phyloP scores from a whole-genome alignment of 345 rosid genomes.

The Eucalyptus tenuipes region DNA sequence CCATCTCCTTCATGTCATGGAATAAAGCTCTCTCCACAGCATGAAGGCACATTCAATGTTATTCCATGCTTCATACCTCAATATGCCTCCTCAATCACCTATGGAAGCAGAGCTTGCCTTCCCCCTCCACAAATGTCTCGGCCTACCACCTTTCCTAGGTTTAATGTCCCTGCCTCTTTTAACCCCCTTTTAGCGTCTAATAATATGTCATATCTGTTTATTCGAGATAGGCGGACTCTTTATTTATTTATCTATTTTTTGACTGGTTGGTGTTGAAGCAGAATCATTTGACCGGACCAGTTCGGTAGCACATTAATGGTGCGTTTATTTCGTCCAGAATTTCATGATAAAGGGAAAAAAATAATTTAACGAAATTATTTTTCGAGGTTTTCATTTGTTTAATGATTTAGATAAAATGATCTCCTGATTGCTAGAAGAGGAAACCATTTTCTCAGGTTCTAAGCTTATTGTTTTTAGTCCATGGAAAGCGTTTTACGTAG shows the following conservation, averaged over 20 bases:
- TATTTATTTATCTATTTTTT: not conserved
- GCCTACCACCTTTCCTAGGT: not conserved
- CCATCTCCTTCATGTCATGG: not conserved
- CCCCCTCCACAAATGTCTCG: not conserved
- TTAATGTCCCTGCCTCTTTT: not conserved
- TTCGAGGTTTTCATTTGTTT: not conserved
- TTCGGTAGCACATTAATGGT: not conserved
- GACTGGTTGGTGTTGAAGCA: not conserved
- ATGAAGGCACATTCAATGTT: not conserved
- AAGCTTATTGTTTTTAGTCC: not conserved
- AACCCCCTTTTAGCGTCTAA: not conserved
- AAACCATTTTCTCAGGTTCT: not conserved
- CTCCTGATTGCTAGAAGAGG: not conserved
- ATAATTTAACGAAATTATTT: not conserved
- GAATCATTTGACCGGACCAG: not conserved
- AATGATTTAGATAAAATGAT: not conserved
- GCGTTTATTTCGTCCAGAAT: not conserved
- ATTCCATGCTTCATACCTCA: not conserved
- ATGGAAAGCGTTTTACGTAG: not conserved
- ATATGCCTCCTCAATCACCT: not conserved
- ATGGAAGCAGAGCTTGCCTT: not conserved
- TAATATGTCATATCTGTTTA: not conserved
- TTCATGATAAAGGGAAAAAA: not conserved
- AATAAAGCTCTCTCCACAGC: not conserved
- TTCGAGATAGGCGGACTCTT: not conserved